Conservation (phyloP, 2,329 filamentous ascomycete genomes). For the Rosellinia necatrix region DNA sequence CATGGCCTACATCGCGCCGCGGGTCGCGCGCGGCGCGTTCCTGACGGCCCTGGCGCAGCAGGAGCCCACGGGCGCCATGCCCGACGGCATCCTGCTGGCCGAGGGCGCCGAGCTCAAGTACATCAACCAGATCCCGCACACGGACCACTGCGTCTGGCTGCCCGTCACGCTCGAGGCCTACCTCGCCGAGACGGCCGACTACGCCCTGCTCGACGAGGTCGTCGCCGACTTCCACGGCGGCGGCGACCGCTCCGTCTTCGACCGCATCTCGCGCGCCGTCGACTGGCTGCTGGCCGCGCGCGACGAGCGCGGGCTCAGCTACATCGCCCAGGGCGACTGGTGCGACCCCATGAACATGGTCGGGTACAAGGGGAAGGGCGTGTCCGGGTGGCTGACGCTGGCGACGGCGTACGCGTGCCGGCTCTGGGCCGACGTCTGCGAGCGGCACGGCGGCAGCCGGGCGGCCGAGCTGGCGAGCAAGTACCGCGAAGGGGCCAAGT, state of each 20-base stretch:
- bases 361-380: constrained; percentile 61
- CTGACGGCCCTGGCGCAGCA: constrained; percentile 57
- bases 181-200: constrained; percentile 59
- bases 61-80: constrained; percentile 60
- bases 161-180: constrained; percentile 60
- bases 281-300: constrained; percentile 58
- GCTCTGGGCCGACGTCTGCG: constrained; percentile 58
- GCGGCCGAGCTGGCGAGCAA: constrained; percentile 48
- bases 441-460: constrained; percentile 46
- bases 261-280: constrained; percentile 61
- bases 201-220: constrained; percentile 50
- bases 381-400: constrained; percentile 63
- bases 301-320: constrained; percentile 58
- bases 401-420: constrained; percentile 58
- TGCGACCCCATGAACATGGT: constrained; percentile 68
- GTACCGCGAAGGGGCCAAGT: constrained; percentile 50
- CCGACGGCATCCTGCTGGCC: constrained; percentile 58
- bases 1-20: constrained; percentile 60
- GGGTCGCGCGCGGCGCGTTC: constrained; percentile 54
- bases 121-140: constrained; percentile 65
- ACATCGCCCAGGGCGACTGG: constrained; percentile 64
- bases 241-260: constrained; percentile 58
- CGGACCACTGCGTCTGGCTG: constrained; percentile 64
- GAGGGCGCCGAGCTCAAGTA: constrained; percentile 63
- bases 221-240: constrained; percentile 50